Evolutionary conservation across 495 filamentous ascomycete species (phyloP).

Genomic region (Neurospora sp.): DNA sequence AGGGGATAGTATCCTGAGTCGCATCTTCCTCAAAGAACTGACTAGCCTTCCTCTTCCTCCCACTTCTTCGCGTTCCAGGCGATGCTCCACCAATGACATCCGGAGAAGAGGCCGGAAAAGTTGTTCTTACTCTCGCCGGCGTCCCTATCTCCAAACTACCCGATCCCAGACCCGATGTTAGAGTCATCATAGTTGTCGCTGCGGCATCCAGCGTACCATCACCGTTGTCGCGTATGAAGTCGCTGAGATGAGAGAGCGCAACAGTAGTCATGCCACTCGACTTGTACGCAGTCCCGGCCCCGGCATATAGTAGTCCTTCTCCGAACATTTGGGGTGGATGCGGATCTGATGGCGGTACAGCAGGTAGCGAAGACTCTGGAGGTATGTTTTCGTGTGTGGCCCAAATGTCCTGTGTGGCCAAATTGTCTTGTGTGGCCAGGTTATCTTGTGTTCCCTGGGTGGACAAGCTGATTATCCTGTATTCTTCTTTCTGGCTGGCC

Average conservation of each 20-base stretch:
- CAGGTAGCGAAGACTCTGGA: neutral
- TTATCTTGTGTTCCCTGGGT: neutral
- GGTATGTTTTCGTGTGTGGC: neutral
- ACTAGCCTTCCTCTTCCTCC: neutral
- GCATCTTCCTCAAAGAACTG: neutral
- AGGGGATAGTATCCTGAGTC: neutral
- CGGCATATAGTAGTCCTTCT: slow-evolving; percentile 1
- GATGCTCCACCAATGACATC: neutral
- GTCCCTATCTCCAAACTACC: neutral
- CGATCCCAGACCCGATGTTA: neutral
- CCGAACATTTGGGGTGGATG: neutral
- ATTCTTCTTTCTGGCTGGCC: slow-evolving; percentile 21
- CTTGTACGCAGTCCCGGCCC: slow-evolving; percentile 5
- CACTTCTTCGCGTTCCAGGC: neutral
- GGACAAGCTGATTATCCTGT: slow-evolving; percentile 11
- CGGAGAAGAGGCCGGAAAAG: neutral
- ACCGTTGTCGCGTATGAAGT: neutral
- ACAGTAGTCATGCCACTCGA: slow-evolving; percentile 19
- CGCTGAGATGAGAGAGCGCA: neutral
- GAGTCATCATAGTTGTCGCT: neutral
- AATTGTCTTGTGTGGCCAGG: neutral
- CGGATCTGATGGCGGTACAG: neutral
- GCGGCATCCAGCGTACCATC: neutral
- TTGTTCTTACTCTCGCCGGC: neutral
- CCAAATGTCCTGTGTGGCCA: neutral